Evolutionary conservation across 2,329 filamentous ascomycete genomes (phyloP).

Genomic region (Sporothrix mexicana): DNA sequence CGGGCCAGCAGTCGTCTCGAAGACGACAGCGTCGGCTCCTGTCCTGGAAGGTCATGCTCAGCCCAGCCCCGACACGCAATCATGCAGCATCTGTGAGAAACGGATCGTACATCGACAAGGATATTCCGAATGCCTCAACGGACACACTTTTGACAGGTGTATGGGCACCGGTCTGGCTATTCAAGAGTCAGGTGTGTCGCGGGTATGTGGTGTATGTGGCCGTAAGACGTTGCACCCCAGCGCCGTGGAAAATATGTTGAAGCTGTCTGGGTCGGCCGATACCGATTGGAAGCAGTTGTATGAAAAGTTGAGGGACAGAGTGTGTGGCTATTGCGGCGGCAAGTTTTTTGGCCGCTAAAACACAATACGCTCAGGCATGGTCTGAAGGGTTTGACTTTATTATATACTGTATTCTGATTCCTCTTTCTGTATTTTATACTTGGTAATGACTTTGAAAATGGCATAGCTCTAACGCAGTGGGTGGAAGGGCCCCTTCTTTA

Average conservation of each 20-base stretch:
- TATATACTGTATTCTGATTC: background rate
- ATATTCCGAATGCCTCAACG: slow-evolving; percentile 41
- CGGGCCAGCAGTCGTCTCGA: slow-evolving; percentile 52
- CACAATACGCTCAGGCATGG: no score
- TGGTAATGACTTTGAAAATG: background rate
- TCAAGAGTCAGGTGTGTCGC: slow-evolving; percentile 58
- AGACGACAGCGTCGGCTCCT: background rate
- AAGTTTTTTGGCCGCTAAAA: slow-evolving; percentile 44
- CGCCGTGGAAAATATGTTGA: slow-evolving; percentile 48
- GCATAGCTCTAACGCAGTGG: background rate
- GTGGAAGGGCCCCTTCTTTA: background rate
- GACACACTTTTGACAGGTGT: slow-evolving; percentile 57
- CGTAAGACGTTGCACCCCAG: slow-evolving; percentile 55
- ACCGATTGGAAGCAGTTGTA: slow-evolving; percentile 33
- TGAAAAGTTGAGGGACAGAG: slow-evolving; percentile 39
- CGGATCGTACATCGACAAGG: no score
- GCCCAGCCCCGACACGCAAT: slow-evolving; percentile 45
- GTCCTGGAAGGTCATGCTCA: background rate
- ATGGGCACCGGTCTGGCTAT: slow-evolving; percentile 61
- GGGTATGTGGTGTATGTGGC: slow-evolving; percentile 61
- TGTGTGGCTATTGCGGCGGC: slow-evolving; percentile 46
- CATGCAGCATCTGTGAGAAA: slow-evolving; percentile 55
- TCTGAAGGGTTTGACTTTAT: background rate
- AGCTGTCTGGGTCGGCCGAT: slow-evolving; percentile 30
- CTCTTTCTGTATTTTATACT: background rate